A percentile compares a stretch with the other conserved stretches of the same genome.
Conservation (phyloP, 2,329 filamentous ascomycete genomes). For the Aspergillus neotritici region DNA sequence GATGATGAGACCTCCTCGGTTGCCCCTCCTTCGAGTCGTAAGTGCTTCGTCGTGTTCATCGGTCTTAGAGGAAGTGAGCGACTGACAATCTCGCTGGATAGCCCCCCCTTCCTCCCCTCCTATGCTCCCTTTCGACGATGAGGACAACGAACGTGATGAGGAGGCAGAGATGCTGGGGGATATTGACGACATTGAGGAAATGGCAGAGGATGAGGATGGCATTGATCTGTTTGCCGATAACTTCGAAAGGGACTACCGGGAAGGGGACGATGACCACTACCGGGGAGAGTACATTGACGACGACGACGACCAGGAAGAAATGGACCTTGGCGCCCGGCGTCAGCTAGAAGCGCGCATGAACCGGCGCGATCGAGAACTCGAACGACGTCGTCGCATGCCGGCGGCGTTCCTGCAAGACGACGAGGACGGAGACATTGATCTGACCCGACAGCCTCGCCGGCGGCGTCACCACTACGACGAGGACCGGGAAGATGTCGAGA, state of each 20-base stretch:
- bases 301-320: slow-evolving; percentile 58
- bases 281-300: slow-evolving; percentile 60
- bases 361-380: slow-evolving; percentile 56
- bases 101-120: slow-evolving; percentile 57
- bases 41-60: slow-evolving; percentile 27
- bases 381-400: slow-evolving; percentile 55
- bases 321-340: slow-evolving; percentile 54
- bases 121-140: slow-evolving; percentile 46
- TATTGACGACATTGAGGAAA: slow-evolving; percentile 62
- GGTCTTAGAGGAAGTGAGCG: not conserved
- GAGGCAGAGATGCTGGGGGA: slow-evolving; percentile 58
- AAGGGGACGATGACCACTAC: slow-evolving; percentile 45
- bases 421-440: slow-evolving; percentile 75
- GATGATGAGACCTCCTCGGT: slow-evolving; percentile 58
- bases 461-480: slow-evolving; percentile 90
- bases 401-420: slow-evolving; percentile 64
- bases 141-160: slow-evolving; percentile 43
- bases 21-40: slow-evolving; percentile 59
- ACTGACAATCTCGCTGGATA: slow-evolving; percentile 16
- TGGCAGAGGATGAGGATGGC: slow-evolving; percentile 64
- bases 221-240: slow-evolving; percentile 65
- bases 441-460: slow-evolving; percentile 78
- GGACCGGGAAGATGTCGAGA: slow-evolving; percentile 79
- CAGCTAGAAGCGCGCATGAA: slow-evolving; percentile 59
- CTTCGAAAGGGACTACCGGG: slow-evolving; percentile 58